These are phyloP conservation scores for Flaveria robusta DNA, from an alignment of 129 eudicot genomes.

Conservation along the genomic window DNA sequence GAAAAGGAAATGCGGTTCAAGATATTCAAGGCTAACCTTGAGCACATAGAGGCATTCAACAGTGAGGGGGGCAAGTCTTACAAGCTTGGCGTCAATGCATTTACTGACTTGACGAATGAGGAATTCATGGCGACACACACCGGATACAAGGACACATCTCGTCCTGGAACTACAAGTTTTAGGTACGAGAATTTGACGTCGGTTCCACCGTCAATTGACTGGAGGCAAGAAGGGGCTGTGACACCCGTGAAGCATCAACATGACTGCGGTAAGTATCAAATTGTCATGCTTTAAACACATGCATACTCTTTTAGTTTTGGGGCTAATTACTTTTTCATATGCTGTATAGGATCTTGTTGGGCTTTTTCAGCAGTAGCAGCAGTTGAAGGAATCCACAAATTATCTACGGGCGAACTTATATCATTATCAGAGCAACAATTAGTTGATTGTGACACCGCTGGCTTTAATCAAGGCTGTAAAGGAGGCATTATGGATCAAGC, in stretches of 20 bases:
- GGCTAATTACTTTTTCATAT: neutral
- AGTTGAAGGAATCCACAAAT: conserved; percentile 18
- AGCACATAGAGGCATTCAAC: conserved; percentile 29
- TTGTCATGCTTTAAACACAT: neutral
- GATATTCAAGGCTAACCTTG: conserved; percentile 28
- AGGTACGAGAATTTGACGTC: conserved; percentile 17
- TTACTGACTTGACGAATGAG: conserved; percentile 30
- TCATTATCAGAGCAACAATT: conserved; percentile 37
- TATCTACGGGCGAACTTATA: conserved; percentile 21
- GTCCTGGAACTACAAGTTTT: conserved; percentile 1
- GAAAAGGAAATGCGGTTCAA: conserved; percentile 28
- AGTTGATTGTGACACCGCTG: conserved; percentile 29
- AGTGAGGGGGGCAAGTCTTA: conserved; percentile 12
- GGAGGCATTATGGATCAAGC: conserved; percentile 32
- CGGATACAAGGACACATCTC: conserved; percentile 15
- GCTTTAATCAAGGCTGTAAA: conserved; percentile 14
- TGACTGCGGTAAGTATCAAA: conserved; percentile 23
- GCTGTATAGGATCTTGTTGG: conserved; percentile 33
- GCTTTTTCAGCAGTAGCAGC: conserved; percentile 36
- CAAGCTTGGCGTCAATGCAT: conserved; percentile 29
- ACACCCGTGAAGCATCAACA: conserved; percentile 33
- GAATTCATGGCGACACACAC: conserved; percentile 29
- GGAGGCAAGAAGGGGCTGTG: conserved; percentile 33
- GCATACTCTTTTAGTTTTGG: neutral
- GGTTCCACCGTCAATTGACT: conserved; percentile 25